phyloP scores from a whole-genome alignment of 306 rosid genomes.

The Quercus glauca region DNA sequence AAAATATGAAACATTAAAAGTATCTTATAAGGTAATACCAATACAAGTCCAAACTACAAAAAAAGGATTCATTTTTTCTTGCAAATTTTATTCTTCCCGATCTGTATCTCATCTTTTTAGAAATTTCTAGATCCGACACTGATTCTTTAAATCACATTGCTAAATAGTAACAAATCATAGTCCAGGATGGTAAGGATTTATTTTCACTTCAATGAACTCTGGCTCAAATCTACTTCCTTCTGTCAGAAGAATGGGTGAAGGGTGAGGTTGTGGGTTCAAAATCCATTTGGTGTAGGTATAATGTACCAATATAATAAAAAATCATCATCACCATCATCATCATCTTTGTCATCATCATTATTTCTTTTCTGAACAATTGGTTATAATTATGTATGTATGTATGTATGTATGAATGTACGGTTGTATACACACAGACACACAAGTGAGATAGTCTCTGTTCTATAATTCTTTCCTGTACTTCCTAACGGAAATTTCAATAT shows the following conservation, averaged over 20 bases:
- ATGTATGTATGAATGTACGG: too few species aligned
- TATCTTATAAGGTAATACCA: background rate
- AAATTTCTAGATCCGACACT: background rate
- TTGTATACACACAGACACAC: too few species aligned
- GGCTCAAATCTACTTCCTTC: too few species aligned
- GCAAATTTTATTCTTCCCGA: background rate
- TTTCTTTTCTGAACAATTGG: background rate
- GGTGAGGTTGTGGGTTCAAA: too few species aligned
- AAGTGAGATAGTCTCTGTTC: background rate
- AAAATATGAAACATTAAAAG: background rate
- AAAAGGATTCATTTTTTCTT: background rate
- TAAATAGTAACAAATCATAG: background rate
- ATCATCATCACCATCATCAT: too few species aligned
- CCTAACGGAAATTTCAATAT: background rate
- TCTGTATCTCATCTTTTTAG: background rate
- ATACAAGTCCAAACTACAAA: background rate
- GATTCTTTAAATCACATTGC: background rate
- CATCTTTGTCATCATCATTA: background rate
- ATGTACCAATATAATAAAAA: too few species aligned
- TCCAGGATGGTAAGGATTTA: too few species aligned
- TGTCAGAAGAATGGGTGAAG: too few species aligned
- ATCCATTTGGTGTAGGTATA: too few species aligned
- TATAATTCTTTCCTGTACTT: background rate
- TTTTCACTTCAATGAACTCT: too few species aligned
- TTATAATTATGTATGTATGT: background rate